Evolutionary conservation across 495 filamentous ascomycete species (phyloP).

Genomic region (Aspergillus conjunctus): DNA sequence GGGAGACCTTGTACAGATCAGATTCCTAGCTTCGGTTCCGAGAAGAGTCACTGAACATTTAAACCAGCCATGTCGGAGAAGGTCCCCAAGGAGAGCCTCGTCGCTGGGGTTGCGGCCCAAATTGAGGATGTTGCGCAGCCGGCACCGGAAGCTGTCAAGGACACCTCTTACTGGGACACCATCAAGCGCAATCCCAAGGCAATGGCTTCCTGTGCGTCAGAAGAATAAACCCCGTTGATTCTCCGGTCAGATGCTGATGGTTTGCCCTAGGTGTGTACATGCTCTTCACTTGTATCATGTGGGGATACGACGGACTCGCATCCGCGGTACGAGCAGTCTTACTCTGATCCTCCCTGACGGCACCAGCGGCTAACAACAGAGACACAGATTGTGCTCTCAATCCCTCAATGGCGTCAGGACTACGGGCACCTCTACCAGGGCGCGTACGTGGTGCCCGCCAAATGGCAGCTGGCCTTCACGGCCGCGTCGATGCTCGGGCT

Average conservation of each 20-base stretch:
- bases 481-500: not conserved
- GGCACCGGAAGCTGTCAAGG: not conserved
- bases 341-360: not conserved
- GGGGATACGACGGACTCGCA: not conserved
- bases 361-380: not conserved
- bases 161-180: not conserved
- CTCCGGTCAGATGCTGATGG: not conserved
- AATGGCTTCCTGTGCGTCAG: not conserved
- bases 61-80: not conserved
- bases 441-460: not conserved
- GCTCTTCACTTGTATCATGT: not conserved
- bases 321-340: not conserved
- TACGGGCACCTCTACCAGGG: not conserved
- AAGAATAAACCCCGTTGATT: not conserved
- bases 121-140: not conserved
- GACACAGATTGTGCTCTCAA: not conserved
- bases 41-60: too few species aligned
- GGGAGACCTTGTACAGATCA: not conserved
- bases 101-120: too few species aligned
- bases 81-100: not conserved
- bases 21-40: not conserved
- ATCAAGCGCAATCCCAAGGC: not conserved
- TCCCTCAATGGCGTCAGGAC: not conserved
- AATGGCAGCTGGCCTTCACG: not conserved
- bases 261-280: not conserved